These are phyloP conservation scores for Cercospora berteroae DNA, from an alignment of 2,329 filamentous ascomycete genomes.

Conservation along the genomic window DNA sequence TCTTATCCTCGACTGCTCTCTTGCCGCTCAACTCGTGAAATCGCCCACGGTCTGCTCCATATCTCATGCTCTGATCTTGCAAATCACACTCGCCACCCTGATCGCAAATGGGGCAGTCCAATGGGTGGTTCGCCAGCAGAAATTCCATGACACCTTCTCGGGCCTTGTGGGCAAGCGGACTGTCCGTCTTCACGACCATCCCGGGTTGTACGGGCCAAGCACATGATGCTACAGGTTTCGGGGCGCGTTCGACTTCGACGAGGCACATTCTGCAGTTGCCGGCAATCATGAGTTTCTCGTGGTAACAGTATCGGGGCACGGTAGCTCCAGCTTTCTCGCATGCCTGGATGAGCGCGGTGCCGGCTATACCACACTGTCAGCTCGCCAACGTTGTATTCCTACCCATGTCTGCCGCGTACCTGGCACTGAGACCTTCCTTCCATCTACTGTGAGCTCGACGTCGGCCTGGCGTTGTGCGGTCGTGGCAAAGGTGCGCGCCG, in stretches of 20 bases:
- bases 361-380: slow-evolving; percentile 59
- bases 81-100: slow-evolving; percentile 99
- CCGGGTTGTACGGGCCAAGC: slow-evolving; percentile 98
- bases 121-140: slow-evolving; percentile 88
- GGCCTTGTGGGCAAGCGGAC: slow-evolving; percentile 92
- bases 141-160: slow-evolving; percentile 99
- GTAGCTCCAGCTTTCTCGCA: slow-evolving; percentile 95
- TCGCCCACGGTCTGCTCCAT: slow-evolving; percentile 89
- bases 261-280: slow-evolving; percentile 99
- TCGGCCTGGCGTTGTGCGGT: slow-evolving; percentile 77
- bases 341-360: slow-evolving; percentile 95
- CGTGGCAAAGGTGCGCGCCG: slow-evolving; percentile 77
- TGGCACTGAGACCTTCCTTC: slow-evolving; percentile 97
- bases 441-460: slow-evolving; percentile 94
- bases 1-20: slow-evolving; percentile 98
- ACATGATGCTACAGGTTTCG: slow-evolving; percentile 96
- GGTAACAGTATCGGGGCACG: slow-evolving; percentile 96
- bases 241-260: slow-evolving; percentile 93
- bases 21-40: slow-evolving; percentile 97
- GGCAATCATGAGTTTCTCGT: slow-evolving; percentile 99
- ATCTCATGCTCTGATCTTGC: slow-evolving; percentile 99
- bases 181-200: slow-evolving; percentile 99
- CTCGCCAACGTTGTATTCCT: not conserved
- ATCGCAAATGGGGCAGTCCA: slow-evolving; percentile 97
- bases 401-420: slow-evolving; percentile 53